These are phyloP conservation scores for Aristolochia californica DNA, from an alignment of 164 flowering plant species.

Conservation along the genomic window DNA sequence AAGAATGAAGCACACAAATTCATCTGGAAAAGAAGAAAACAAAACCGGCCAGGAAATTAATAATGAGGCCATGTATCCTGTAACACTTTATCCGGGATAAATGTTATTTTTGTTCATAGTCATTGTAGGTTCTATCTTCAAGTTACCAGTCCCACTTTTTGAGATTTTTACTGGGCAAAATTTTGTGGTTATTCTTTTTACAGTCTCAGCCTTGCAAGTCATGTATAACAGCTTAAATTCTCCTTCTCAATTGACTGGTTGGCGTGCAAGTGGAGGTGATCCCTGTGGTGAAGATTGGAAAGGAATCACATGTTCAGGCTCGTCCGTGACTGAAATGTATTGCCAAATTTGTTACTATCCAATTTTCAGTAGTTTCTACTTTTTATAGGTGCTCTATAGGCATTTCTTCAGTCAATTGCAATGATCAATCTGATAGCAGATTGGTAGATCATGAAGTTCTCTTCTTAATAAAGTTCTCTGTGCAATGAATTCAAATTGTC, in stretches of 20 bases:
- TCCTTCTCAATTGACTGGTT: conserved; percentile 48
- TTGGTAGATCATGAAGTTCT: background rate
- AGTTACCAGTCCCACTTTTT: too few species aligned
- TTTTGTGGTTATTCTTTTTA: conserved; percentile 8
- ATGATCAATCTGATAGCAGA: background rate
- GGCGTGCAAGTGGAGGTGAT: conserved; percentile 75
- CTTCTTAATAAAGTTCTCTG: background rate
- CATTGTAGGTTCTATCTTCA: too few species aligned
- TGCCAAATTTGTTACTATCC: too few species aligned
- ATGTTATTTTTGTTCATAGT: too few species aligned
- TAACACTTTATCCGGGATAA: too few species aligned
- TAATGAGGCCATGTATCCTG: too few species aligned
- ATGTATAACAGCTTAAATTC: conserved; percentile 64
- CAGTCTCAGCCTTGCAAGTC: conserved; percentile 64
- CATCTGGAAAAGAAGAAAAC: too few species aligned
- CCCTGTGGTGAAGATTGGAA: conserved; percentile 75
- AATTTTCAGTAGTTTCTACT: background rate
- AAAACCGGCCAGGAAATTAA: too few species aligned
- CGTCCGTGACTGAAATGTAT: conserved; percentile 75
- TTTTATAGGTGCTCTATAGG: background rate
- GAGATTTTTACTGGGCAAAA: background rate
- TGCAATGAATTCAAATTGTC: too few species aligned
- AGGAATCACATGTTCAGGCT: conserved; percentile 71
- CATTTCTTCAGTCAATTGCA: background rate
- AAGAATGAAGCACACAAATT: too few species aligned